Percentiles rank a stretch among this genome's conserved stretches.
Evolutionary conservation across 2,329 filamentous ascomycete species (phyloP).

Genomic region (Diaporthe citriasiana): DNA sequence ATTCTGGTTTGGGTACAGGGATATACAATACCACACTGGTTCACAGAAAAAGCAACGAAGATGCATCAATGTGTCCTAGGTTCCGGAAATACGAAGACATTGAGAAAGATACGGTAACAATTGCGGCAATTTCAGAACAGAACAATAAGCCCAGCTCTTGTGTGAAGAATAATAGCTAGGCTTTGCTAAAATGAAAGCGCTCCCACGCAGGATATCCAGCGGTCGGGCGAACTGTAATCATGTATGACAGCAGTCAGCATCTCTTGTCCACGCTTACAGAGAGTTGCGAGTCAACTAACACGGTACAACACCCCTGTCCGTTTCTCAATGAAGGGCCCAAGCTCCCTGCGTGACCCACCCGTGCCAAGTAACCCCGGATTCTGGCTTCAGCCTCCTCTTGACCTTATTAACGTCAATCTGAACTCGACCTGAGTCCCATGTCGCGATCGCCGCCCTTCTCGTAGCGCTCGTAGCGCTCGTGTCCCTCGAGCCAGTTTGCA

Average conservation of each 20-base stretch:
- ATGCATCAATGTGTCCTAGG: neutral
- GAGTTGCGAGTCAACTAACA: neutral
- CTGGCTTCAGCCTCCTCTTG: constrained; percentile 3
- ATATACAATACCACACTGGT: neutral
- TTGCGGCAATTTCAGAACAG: neutral
- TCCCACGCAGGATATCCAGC: neutral
- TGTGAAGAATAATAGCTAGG: neutral
- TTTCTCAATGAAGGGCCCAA: neutral
- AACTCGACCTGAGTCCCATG: neutral
- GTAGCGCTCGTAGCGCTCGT: neutral
- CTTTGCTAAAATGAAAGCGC: neutral
- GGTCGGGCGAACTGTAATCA: neutral
- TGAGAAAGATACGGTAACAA: neutral
- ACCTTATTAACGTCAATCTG: neutral
- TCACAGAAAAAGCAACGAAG: neutral
- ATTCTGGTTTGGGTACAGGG: neutral
- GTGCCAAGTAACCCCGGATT: constrained; percentile 29
- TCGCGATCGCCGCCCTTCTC: too few relatives aligned
- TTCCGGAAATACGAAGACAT: neutral
- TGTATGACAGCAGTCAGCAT: neutral
- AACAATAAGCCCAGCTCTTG: neutral
- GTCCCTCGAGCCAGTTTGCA: neutral
- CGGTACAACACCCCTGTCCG: neutral
- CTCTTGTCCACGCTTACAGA: neutral
- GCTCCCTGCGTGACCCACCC: constrained; percentile 20